A percentile compares a stretch with the other conserved stretches of the same genome.
phyloP scores from a whole-genome alignment of 2,329 filamentous ascomycete genomes.

The Cladophialophora exuberans region DNA sequence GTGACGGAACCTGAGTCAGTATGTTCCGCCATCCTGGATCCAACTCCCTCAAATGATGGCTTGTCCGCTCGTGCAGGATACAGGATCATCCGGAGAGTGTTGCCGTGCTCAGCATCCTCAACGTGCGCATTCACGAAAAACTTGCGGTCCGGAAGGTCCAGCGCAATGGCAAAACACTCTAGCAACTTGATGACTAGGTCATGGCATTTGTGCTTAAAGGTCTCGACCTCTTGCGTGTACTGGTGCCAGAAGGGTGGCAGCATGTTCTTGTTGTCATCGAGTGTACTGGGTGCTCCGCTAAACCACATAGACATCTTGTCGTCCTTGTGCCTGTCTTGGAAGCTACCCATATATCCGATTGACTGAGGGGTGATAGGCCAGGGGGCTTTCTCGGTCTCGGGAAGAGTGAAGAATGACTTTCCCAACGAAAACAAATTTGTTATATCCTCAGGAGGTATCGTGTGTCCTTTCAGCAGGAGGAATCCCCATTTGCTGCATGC shows the following conservation, averaged over 20 bases:
- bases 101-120: conserved; percentile 62
- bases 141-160: conserved; percentile 64
- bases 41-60: conserved; percentile 7
- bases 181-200: conserved; percentile 30
- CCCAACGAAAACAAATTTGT: conserved; percentile 67
- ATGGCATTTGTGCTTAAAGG: conserved; percentile 33
- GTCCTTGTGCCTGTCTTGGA: conserved; percentile 30
- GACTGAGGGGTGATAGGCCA: conserved; percentile 31
- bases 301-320: conserved; percentile 35
- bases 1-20: conserved; percentile 63
- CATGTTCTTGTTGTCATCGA: conserved; percentile 16
- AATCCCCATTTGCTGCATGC: conserved; percentile 87
- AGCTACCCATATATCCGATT: conserved; percentile 29
- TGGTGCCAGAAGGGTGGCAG: conserved; percentile 32
- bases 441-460: conserved; percentile 64
- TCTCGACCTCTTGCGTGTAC: conserved; percentile 27
- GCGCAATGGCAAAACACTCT: conserved; percentile 72
- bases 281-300: conserved; percentile 25
- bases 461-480: conserved; percentile 65
- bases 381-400: conserved; percentile 59
- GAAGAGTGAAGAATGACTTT: conserved; percentile 69
- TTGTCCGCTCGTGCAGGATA: conserved; percentile 59
- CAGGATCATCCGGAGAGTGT: conserved; percentile 72
- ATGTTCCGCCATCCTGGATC: conserved; percentile 50
- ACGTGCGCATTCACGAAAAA: conserved; percentile 76